Conservation (phyloP, 441 rosid species). For the Adansonia grandidieri region DNA sequence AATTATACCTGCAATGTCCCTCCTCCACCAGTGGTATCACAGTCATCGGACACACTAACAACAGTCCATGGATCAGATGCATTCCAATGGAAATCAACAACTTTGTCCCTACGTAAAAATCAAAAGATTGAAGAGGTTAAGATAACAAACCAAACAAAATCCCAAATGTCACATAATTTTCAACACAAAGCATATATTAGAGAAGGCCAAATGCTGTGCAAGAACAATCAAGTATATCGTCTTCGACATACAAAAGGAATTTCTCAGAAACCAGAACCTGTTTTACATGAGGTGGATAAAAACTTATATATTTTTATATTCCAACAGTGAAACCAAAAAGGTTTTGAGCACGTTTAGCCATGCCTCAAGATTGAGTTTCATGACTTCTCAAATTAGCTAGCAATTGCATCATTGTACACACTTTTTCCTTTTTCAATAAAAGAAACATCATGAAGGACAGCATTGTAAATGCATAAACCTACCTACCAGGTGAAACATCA, state of each 20-base stretch:
- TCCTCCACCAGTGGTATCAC: slow-evolving; percentile 94
- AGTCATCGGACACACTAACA: slow-evolving; percentile 97
- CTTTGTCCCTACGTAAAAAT: slow-evolving; percentile 74
- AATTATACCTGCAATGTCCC: slow-evolving; percentile 86
- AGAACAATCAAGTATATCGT: background rate
- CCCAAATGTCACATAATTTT: background rate
- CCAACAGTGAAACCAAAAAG: background rate
- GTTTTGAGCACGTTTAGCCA: background rate
- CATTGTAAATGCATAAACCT: background rate
- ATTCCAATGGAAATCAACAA: slow-evolving; percentile 97
- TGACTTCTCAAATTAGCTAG: background rate
- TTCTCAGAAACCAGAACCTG: background rate
- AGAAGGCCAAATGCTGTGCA: background rate
- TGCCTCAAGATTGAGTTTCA: background rate
- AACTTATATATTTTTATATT: background rate
- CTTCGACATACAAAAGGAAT: background rate
- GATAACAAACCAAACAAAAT: background rate
- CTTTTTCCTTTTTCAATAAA: slow-evolving; percentile 5
- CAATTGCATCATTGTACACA: background rate
- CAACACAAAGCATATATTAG: background rate
- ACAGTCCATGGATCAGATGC: slow-evolving; percentile 92
- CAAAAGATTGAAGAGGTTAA: background rate
- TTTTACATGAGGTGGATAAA: background rate
- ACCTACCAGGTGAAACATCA: background rate
- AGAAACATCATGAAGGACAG: background rate